phyloP scores from a whole-genome alignment of 192 early-diverging fungal genomes.

The Entomortierella parvispora region DNA sequence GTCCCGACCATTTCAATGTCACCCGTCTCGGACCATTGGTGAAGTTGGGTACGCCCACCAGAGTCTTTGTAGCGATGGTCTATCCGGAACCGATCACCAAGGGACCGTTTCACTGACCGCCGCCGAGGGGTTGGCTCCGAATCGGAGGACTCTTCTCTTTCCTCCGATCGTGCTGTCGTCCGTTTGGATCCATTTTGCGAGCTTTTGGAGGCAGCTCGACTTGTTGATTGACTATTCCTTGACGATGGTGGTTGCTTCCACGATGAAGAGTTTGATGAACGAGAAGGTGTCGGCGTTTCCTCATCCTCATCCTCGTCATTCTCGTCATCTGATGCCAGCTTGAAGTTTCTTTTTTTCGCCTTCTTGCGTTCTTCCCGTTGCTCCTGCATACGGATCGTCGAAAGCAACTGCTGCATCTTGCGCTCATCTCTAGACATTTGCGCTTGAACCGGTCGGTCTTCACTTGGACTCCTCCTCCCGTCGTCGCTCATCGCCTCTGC shows the following conservation, averaged over 20 bases:
- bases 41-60: slow-evolving; percentile 72
- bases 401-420: slow-evolving; percentile 72
- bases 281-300: not conserved
- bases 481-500: slow-evolving; percentile 48
- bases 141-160: slow-evolving; percentile 23
- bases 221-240: not conserved
- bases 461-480: slow-evolving; percentile 42
- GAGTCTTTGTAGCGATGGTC: slow-evolving; percentile 66
- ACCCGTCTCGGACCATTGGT: slow-evolving; percentile 69
- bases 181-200: slow-evolving; percentile 17
- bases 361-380: slow-evolving; percentile 56
- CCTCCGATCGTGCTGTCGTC: slow-evolving; percentile 26
- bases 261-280: slow-evolving; percentile 5
- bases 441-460: slow-evolving; percentile 17
- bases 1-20: slow-evolving; percentile 62
- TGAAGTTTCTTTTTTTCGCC: slow-evolving; percentile 53
- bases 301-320: slow-evolving; percentile 49
- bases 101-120: slow-evolving; percentile 29
- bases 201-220: slow-evolving; percentile 3
- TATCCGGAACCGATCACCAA: slow-evolving; percentile 48
- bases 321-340: slow-evolving; percentile 33
- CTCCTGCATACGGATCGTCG: slow-evolving; percentile 70
- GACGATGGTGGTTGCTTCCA: slow-evolving; percentile 12
- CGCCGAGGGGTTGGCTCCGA: slow-evolving; percentile 11
- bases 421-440: slow-evolving; percentile 73